Evolutionary conservation across 202 grass and related monocot species (phyloP).

Genomic region (Carex sylvatica): DNA sequence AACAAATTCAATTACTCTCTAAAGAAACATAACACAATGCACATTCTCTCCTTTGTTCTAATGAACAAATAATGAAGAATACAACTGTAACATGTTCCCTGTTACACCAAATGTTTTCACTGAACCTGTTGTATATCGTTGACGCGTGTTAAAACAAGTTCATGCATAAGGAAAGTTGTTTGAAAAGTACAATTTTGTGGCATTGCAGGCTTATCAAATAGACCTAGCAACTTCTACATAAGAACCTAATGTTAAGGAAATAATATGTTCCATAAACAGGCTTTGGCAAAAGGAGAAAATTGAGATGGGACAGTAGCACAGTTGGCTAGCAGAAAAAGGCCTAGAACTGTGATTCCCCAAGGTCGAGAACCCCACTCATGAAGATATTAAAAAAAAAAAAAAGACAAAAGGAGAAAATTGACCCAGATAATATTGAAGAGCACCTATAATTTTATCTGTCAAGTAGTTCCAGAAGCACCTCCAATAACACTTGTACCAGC

Average conservation of each 20-base stretch:
- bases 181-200: background rate
- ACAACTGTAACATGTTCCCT: background rate
- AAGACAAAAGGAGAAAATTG: background rate
- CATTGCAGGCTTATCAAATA: background rate
- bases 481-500: conserved; percentile 1
- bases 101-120: conserved; percentile 1
- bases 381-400: too few relatives aligned
- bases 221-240: background rate
- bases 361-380: too few relatives aligned
- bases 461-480: conserved; percentile 8
- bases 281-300: background rate
- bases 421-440: background rate
- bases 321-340: too few relatives aligned
- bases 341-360: too few relatives aligned
- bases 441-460: background rate
- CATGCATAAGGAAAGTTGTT: background rate
- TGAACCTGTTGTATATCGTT: background rate
- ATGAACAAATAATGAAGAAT: conserved; percentile 14
- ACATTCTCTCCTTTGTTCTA: too few relatives aligned
- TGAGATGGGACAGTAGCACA: too few relatives aligned
- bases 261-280: background rate
- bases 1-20: too few relatives aligned
- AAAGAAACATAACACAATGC: too few relatives aligned
- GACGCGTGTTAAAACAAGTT: background rate
- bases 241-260: background rate